Evolutionary conservation across 768 basidiomycete species (phyloP), one percentile per base, ranked within the genome.

Genomic region (Amanita rimosa): DNA sequence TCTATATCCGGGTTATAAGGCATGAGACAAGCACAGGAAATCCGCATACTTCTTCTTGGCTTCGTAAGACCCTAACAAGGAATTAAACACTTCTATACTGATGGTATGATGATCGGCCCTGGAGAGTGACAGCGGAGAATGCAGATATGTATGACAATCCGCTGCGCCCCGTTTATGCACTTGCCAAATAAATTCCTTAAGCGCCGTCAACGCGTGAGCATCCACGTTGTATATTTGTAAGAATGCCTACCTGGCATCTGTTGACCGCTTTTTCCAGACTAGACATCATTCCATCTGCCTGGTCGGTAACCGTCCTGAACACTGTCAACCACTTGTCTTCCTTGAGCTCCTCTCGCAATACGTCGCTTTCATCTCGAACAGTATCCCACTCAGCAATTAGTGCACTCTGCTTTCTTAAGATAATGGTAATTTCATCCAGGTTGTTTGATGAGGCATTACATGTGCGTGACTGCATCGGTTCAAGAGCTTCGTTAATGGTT

Each of bases 291-390:
- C 90, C 91, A 61, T 93, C 90, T 37, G 95, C 94, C 63, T 97
- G 94, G 58, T 93, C 85, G 37, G 90, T 83, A 50, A 92, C 88
- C 4, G 89, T 94, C 55, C 93, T 78, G 66, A 97, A 97, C 17
- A 97, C 89, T 9, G 85, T 86, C 57, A 98, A 73, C 90, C 91
- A 96, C 58, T 94, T 94, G 66, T 97, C 95, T 64, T 97, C 95
- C 66, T 89, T 93, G 54, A 98, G 71, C 65, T 99, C 96, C 58
- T 94, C 91, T 53, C 84, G 73, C 50, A 97, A 66, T 22, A 83
- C 79, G 38, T 86, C 82, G 48, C 83, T 85, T 57, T 91, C 86
- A 48, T 78, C 78, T 60, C 85, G 82, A 8, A 92, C 76, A 8
- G 77, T 67, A 52, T 86, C 81, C 93, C 92, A 97, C 35, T 94